Conservation (phyloP, 1,284 basidiomycete genomes). For the Ceratorhiza oryzae-sativae region DNA sequence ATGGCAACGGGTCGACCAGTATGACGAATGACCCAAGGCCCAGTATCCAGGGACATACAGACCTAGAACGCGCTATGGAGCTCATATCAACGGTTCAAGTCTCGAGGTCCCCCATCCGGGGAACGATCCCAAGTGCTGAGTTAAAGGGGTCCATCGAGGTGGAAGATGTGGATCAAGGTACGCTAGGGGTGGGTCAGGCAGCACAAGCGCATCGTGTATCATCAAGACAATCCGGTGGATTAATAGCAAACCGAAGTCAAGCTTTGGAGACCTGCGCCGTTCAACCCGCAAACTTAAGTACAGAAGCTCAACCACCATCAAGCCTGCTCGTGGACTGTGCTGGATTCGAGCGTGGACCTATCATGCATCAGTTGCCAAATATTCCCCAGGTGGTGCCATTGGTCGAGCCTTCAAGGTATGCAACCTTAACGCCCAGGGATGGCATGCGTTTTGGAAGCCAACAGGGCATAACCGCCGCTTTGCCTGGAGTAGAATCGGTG, state of each 20-base stretch:
- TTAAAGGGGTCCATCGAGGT: no score
- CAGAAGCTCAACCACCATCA: not conserved
- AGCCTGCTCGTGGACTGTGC: not conserved
- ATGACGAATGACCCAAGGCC: not conserved
- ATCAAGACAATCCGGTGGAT: not conserved
- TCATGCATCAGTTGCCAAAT: slow-evolving; percentile 2
- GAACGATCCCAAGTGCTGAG: not conserved
- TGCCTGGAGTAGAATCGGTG: not conserved
- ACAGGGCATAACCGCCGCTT: not conserved
- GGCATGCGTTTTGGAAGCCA: not conserved
- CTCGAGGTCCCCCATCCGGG: slow-evolving; percentile 5
- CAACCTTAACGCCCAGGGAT: not conserved
- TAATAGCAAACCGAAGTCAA: not conserved
- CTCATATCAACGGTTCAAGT: slow-evolving; percentile 11
- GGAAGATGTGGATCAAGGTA: no score
- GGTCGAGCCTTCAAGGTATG: slow-evolving; percentile 11
- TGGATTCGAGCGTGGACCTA: not conserved
- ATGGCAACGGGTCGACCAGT: slow-evolving; percentile 1
- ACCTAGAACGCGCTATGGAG: slow-evolving; percentile 30
- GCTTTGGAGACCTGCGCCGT: not conserved
- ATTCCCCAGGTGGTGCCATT: not conserved
- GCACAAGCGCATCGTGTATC: not conserved
- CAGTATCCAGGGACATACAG: not conserved
- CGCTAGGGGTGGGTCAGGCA: no score
- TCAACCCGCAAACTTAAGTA: not conserved